These are phyloP conservation scores for Rhynchospora breviuscula DNA, from an alignment of 176 grass and related monocot genomes.

Conservation along the genomic window DNA sequence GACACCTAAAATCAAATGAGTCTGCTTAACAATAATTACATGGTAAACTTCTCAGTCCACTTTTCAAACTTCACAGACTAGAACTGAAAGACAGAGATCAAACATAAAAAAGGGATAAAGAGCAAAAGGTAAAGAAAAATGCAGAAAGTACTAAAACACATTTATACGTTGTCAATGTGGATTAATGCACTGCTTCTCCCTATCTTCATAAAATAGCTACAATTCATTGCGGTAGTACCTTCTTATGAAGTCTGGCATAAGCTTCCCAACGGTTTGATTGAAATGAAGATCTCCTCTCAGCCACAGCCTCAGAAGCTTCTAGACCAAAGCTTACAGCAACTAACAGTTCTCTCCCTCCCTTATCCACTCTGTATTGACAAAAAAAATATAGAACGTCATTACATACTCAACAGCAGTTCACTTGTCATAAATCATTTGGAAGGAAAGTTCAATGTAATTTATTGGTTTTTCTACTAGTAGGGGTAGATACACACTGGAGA, in stretches of 20 bases:
- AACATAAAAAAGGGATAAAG: conserved; percentile 2
- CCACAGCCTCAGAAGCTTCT: conserved; percentile 93
- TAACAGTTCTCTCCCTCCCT: conserved; percentile 83
- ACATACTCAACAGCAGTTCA: conserved; percentile 11
- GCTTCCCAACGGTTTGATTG: conserved; percentile 82
- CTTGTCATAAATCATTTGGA: background rate
- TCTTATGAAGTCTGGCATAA: conserved; percentile 93
- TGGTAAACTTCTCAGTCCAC: background rate
- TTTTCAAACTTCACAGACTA: background rate
- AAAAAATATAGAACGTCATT: background rate
- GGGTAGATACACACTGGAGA: background rate
- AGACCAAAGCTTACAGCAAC: conserved; percentile 89
- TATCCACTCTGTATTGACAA: conserved; percentile 64
- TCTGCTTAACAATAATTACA: conserved; percentile 25
- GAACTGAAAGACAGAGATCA: background rate
- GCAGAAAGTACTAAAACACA: background rate
- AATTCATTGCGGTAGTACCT: conserved; percentile 41
- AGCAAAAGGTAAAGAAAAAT: background rate
- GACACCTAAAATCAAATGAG: conserved; percentile 59
- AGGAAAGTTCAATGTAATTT: background rate
- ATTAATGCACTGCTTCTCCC: background rate
- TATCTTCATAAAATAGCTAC: background rate
- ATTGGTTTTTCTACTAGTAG: background rate
- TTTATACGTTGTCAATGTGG: background rate
- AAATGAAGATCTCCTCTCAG: conserved; percentile 73